Evolutionary conservation across 140 eudicot genomes (phyloP), one percentile per base, ranked within the genome.

Genomic region (Senecio squalidus): DNA sequence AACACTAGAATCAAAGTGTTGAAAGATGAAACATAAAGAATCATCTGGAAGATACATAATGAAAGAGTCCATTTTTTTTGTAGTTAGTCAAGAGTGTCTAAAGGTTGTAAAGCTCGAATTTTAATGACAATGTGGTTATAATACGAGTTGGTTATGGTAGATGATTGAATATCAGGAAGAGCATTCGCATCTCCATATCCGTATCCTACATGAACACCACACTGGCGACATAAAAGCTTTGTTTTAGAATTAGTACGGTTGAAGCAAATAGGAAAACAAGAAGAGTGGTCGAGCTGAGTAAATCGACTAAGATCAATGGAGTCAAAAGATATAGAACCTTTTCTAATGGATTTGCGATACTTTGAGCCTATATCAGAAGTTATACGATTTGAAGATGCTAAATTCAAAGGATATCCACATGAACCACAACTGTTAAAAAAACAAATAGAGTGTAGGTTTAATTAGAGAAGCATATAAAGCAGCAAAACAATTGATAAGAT

Each of bases 91-190:
- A 60, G 51, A 14, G 72, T 49, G 39, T 86, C 92, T 53, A 81
- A 77, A 77, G 95, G 95, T 70, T 86, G 95, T 66, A 86, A 73
- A 71, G 92, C 86, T 62, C 83, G 88, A 21, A 86, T 82, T 47
- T 82, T 86, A 51, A 86, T 74, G 53, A 77, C 77, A 27, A 86
- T 60, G 9, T 79, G 83, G 50, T 86, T 77, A 58, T 76, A 81
- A 59, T 84, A 63, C n/a, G 90, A 68, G 74, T 63, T 63, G 20
- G 95, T 75, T 36, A 82, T 71, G 41, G 77, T 41, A 13, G 88
- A 79, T 11, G 91, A 82, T 39, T 79, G 78, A 15, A 67, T 71
- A 58, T 82, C 88, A 59, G 67, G 71, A 11, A 67, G 73, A 27
- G 68, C 60, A 71, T 54, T 64, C 6, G 91, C 68, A 30, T 76